Percentiles rank a stretch among this genome's conserved stretches.
These are phyloP conservation scores for Acacia melanoxylon DNA, from an alignment of 306 rosid species.

Conservation along the genomic window DNA sequence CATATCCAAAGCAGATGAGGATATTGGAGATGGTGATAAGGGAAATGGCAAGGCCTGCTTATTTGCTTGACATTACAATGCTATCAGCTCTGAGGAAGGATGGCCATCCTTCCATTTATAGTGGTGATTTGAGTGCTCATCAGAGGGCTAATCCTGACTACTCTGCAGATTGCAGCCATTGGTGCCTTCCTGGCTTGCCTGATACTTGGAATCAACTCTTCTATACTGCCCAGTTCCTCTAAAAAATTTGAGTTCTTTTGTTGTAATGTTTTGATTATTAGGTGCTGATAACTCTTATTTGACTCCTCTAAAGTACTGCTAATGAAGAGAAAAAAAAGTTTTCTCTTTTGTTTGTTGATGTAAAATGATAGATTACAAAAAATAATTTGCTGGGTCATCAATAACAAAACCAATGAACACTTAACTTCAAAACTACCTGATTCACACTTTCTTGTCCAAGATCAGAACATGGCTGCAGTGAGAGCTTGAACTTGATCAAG, in stretches of 20 bases:
- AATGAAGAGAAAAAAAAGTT: conserved; percentile 21
- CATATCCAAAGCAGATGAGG: conserved; percentile 76
- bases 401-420: not conserved
- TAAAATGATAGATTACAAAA: not conserved
- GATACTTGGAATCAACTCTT: conserved; percentile 91
- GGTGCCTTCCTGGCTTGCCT: conserved; percentile 97
- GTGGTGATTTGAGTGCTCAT: conserved; percentile 76
- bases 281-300: conserved; percentile 33
- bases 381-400: not conserved
- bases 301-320: conserved; percentile 39
- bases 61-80: conserved; percentile 80
- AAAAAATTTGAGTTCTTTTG: conserved; percentile 25
- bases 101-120: conserved; percentile 86
- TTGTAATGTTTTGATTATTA: not conserved
- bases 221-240: conserved; percentile 61
- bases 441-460: not conserved
- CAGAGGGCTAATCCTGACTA: conserved; percentile 73
- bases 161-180: conserved; percentile 93
- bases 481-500: not conserved
- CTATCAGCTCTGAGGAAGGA: conserved; percentile 80
- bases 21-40: conserved; percentile 69
- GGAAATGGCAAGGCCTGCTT: conserved; percentile 63
- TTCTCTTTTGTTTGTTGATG: conserved; percentile 1
- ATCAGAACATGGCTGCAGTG: not conserved
- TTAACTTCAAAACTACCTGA: not conserved